Conservation (phyloP, 345 rosid genomes). For the Eucalyptus tenuipes region DNA sequence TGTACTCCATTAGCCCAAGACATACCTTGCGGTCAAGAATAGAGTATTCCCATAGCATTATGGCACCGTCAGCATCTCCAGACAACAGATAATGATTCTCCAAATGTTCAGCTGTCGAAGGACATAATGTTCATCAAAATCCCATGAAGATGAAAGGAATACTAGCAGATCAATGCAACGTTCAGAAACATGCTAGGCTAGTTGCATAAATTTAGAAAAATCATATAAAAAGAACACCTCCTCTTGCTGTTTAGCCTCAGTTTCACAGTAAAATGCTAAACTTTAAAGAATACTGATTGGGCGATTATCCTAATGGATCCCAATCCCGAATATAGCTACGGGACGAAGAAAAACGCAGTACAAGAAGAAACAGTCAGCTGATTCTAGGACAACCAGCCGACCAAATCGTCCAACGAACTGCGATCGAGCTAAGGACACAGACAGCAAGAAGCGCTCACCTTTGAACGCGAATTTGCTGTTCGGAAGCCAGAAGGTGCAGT, state of each 20-base stretch:
- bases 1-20: neutral
- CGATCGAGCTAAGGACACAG: neutral
- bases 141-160: neutral
- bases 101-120: conserved; percentile 38
- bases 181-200: neutral
- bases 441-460: conserved; percentile 25
- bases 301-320: neutral
- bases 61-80: conserved; percentile 71
- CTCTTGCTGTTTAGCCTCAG: neutral
- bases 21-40: conserved; percentile 40
- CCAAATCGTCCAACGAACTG: neutral
- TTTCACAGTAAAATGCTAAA: neutral
- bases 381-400: neutral
- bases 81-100: conserved; percentile 63
- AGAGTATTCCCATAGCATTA: conserved; percentile 71
- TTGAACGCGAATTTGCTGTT: conserved; percentile 57
- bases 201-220: neutral
- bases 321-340: neutral
- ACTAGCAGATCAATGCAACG: neutral
- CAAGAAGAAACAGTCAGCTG: neutral
- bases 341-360: neutral
- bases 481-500: conserved; percentile 90
- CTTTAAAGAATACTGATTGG: neutral
- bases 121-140: neutral
- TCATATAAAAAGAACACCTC: neutral